phyloP scores from a whole-genome alignment of 169 alveolate species.

The Plasmodium cynomolgi region DNA sequence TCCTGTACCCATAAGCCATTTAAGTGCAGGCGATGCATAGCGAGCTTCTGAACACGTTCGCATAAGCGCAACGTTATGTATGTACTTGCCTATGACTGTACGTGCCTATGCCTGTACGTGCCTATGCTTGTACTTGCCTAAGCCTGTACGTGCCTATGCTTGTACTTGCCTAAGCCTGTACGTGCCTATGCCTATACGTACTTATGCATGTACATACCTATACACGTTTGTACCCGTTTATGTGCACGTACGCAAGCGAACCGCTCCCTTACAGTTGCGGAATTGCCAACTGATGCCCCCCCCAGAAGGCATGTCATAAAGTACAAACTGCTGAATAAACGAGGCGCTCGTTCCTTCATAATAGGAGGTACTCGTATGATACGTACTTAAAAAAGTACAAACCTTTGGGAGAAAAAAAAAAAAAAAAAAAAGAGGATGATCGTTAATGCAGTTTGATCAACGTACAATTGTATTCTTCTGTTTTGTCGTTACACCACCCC shows the following conservation, averaged over 20 bases:
- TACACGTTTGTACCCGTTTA: neutral
- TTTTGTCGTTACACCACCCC: neutral
- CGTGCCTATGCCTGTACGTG: neutral
- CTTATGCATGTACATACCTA: neutral
- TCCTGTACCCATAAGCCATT: neutral
- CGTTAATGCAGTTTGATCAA: neutral
- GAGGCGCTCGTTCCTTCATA: neutral
- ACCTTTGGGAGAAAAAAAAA: neutral
- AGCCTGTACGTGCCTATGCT: no score
- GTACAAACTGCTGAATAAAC: neutral
- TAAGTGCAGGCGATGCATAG: neutral
- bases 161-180: neutral
- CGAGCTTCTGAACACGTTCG: neutral
- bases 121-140: no score
- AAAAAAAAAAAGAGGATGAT: neutral
- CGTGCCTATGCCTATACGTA: neutral
- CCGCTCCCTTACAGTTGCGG: neutral
- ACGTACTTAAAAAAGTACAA: neutral
- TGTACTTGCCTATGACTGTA: neutral
- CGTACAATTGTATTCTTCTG: neutral
- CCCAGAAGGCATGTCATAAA: neutral
- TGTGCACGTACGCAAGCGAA: neutral
- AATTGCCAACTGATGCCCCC: neutral
- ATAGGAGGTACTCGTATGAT: neutral
- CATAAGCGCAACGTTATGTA: neutral